These are phyloP conservation scores for Vickermania spadyakhi DNA, from an alignment of 208 protist species.

Conservation along the genomic window DNA sequence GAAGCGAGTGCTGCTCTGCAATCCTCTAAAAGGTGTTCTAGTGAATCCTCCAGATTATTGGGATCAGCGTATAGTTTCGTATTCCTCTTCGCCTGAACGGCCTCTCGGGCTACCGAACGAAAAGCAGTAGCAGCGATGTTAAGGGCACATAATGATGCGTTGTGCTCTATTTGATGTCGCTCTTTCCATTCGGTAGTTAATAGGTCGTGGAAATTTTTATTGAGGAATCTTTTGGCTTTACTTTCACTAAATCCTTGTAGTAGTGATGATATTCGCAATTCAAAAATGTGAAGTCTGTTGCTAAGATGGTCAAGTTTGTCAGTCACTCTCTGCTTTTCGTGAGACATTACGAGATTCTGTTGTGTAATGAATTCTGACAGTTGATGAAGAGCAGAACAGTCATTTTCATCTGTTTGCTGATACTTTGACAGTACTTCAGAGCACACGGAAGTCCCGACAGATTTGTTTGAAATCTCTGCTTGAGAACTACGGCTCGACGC, in stretches of 20 bases:
- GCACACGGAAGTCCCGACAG: not conserved
- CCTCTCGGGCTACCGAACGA: too few relatives aligned
- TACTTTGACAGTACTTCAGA: not conserved
- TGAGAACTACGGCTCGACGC: not conserved
- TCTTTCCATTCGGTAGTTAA: not conserved
- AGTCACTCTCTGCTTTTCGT: not conserved
- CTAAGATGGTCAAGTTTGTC: not conserved
- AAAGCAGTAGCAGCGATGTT: not conserved
- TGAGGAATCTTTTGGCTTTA: not conserved
- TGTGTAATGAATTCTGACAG: not conserved
- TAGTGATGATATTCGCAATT: not conserved
- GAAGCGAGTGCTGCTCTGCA: slow-evolving; percentile 5
- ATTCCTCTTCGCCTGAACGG: too few relatives aligned
- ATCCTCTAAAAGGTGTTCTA: not conserved
- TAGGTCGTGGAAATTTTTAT: not conserved
- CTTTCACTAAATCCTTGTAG: not conserved
- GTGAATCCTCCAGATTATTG: not conserved
- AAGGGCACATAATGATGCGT: not conserved
- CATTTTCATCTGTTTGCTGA: not conserved
- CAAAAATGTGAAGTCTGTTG: not conserved
- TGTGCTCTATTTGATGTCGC: not conserved
- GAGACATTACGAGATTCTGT: not conserved
- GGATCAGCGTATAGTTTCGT: not conserved
- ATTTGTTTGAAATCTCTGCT: not conserved
- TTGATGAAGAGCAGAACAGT: not conserved